Conservation (phyloP, 2,329 filamentous ascomycete genomes). For the Colletotrichum shisoi region DNA sequence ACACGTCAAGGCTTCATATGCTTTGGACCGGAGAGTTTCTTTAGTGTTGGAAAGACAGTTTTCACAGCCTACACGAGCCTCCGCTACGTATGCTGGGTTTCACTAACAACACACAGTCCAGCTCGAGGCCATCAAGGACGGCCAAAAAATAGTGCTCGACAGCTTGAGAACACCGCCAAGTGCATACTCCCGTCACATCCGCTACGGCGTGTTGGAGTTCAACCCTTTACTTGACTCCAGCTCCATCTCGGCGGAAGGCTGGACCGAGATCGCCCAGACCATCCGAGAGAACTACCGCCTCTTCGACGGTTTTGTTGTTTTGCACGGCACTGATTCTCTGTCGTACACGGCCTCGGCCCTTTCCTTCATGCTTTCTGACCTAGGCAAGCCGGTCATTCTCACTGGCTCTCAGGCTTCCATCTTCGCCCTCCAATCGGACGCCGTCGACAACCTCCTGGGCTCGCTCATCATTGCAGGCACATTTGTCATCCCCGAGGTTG, state of each 20-base stretch:
- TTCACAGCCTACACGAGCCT: not conserved
- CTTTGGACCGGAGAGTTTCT: not conserved
- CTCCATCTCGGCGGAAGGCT: conserved; percentile 85
- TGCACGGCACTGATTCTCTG: conserved; percentile 89
- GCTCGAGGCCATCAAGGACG: conserved; percentile 61
- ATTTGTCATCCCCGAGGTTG: conserved; percentile 91
- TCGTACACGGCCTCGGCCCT: conserved; percentile 89
- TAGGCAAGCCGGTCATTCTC: conserved; percentile 89
- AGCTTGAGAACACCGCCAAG: conserved; percentile 82
- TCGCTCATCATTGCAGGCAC: conserved; percentile 90
- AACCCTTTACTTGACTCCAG: conserved; percentile 85
- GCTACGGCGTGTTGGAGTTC: conserved; percentile 87
- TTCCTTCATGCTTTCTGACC: conserved; percentile 90
- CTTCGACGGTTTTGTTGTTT: conserved; percentile 89
- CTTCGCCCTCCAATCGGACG: conserved; percentile 88
- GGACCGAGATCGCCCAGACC: conserved; percentile 83
- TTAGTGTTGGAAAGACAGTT: not conserved
- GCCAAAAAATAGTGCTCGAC: conserved; percentile 62
- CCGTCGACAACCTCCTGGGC: conserved; percentile 86
- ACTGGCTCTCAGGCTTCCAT: conserved; percentile 87
- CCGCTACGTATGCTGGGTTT: not conserved
- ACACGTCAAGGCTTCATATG: not conserved
- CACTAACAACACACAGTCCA: conserved; percentile 50
- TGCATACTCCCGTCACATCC: conserved; percentile 79
- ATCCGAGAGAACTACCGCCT: conserved; percentile 84